phyloP scores from a whole-genome alignment of 2,329 filamentous ascomycete genomes.

The Exserohilum turcica region DNA sequence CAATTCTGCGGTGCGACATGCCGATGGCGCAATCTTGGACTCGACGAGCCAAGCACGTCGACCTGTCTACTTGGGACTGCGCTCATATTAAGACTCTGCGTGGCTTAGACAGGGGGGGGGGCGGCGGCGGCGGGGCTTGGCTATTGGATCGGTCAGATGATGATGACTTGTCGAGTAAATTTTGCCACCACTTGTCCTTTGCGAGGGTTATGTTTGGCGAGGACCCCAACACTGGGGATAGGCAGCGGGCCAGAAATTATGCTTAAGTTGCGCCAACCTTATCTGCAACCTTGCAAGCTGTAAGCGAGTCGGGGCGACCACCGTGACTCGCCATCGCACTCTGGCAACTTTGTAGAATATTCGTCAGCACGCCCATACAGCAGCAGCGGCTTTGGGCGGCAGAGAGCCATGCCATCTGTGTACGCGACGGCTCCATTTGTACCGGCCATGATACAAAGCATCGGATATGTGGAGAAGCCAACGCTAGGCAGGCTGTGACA shows the following conservation, averaged over 20 bases:
- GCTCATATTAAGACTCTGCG: background rate
- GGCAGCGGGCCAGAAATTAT: slow-evolving; percentile 40
- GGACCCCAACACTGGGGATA: slow-evolving; percentile 24
- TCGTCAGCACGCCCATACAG: background rate
- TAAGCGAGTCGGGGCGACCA: slow-evolving; percentile 35
- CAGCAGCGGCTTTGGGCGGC: background rate
- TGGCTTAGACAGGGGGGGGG: background rate
- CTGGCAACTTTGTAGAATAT: background rate
- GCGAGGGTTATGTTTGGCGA: slow-evolving; percentile 19
- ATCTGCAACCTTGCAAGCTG: slow-evolving; percentile 38
- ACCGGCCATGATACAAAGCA: slow-evolving; percentile 1
- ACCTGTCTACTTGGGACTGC: no score
- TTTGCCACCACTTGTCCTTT: slow-evolving; percentile 1
- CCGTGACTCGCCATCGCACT: slow-evolving; percentile 4
- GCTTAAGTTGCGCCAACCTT: slow-evolving; percentile 47
- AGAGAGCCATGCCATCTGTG: background rate
- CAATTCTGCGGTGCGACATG: slow-evolving; percentile 15
- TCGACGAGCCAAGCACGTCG: slow-evolving; percentile 4
- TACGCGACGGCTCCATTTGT: background rate
- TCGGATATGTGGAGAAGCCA: slow-evolving; percentile 15
- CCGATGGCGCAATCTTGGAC: slow-evolving; percentile 24
- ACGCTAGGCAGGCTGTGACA: slow-evolving; percentile 18
- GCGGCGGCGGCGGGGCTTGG: no score
- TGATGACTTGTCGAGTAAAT: slow-evolving; percentile 2
- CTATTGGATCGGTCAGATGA: slow-evolving; percentile 6